These are phyloP conservation scores for Kickxella alabastrina DNA, from an alignment of 192 early-diverging fungal genomes.

Conservation along the genomic window DNA sequence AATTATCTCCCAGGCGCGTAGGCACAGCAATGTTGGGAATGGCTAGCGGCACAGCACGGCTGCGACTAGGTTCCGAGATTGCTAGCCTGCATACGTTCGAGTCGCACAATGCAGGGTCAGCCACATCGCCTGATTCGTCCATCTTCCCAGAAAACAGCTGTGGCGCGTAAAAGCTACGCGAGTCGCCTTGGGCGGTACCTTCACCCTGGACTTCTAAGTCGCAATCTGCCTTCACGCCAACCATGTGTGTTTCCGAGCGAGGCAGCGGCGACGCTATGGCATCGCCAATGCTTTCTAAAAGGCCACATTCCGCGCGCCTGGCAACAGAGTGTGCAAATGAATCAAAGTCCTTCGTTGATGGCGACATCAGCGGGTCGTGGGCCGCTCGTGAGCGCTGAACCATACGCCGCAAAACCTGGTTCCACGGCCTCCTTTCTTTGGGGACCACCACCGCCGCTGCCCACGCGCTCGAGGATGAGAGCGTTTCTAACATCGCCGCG, in stretches of 20 bases:
- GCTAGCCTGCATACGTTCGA: constrained; percentile 1
- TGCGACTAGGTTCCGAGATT: not conserved
- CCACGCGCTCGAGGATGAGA: constrained; percentile 19
- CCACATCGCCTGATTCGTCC: not conserved
- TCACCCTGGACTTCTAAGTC: constrained; percentile 5
- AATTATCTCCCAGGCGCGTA: constrained; percentile 7
- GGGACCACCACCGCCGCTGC: not conserved
- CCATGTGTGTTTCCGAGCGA: constrained; percentile 31
- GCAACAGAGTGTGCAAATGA: constrained; percentile 9
- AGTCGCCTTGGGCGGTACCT: not conserved
- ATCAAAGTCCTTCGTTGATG: constrained; percentile 17
- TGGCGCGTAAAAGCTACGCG: not conserved
- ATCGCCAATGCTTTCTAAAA: constrained; percentile 33
- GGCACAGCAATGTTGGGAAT: constrained; percentile 3
- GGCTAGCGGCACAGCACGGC: not conserved
- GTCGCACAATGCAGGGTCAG: not conserved
- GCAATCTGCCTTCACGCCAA: constrained; percentile 23
- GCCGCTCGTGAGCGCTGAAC: constrained; percentile 15
- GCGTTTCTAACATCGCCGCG: no score
- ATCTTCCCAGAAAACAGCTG: not conserved
- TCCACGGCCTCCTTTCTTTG: not conserved
- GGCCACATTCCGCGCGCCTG: constrained; percentile 11
- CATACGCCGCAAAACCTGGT: constrained; percentile 6
- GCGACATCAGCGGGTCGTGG: constrained; percentile 37
- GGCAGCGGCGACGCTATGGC: constrained; percentile 42